Conservation (phyloP, 2,329 filamentous ascomycete genomes). For the Trichoderma aggressivum region DNA sequence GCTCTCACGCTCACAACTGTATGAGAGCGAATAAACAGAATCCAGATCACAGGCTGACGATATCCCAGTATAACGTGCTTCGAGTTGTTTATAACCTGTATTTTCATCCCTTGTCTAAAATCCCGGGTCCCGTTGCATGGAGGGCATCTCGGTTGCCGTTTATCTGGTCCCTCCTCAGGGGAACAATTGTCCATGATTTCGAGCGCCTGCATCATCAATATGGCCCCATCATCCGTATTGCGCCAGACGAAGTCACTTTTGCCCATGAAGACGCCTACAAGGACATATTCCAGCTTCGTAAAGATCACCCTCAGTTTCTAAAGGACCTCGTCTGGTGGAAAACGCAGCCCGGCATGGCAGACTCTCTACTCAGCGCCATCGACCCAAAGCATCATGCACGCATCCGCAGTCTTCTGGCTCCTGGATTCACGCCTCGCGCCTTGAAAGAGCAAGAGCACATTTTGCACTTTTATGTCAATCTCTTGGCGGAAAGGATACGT, state of each 20-base stretch:
- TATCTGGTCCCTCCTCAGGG: constrained; percentile 3
- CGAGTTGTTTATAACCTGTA: constrained; percentile 6
- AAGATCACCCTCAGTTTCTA: constrained; percentile 22
- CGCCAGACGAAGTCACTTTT: constrained; percentile 16
- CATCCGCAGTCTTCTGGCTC: constrained; percentile 18
- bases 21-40: neutral
- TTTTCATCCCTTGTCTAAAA: constrained; percentile 4
- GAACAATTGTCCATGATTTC: neutral
- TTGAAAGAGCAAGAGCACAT: constrained; percentile 30
- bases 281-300: neutral
- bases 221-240: constrained; percentile 15
- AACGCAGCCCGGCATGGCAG: constrained; percentile 23
- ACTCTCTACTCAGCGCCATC: constrained; percentile 29
- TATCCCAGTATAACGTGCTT: neutral
- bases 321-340: constrained; percentile 31
- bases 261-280: neutral
- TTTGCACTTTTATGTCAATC: constrained; percentile 28
- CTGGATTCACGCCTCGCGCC: constrained; percentile 19
- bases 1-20: neutral
- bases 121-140: constrained; percentile 9
- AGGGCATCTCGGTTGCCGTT: neutral
- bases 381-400: constrained; percentile 24
- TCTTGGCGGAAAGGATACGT: constrained; percentile 25
- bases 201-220: constrained; percentile 2
- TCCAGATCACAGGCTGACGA: neutral